These are phyloP conservation scores for Lagenaria siceraria DNA, from an alignment of 306 rosid genomes.

Conservation along the genomic window DNA sequence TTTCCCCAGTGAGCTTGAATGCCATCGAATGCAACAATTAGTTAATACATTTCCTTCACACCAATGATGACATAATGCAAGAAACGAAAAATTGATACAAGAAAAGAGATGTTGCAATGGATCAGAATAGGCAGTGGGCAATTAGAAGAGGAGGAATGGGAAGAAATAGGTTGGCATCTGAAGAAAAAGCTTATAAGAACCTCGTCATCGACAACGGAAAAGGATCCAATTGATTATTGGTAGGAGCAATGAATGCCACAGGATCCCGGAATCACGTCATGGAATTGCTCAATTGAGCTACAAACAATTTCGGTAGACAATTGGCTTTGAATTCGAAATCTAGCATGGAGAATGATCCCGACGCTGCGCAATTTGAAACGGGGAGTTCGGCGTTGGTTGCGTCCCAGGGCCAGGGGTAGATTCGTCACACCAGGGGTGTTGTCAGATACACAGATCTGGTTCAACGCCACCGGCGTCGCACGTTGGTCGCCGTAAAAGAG, in stretches of 20 bases:
- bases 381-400: neutral
- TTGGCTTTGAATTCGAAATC: neutral
- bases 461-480: neutral
- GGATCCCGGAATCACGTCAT: neutral
- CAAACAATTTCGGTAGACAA: neutral
- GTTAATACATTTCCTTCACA: neutral
- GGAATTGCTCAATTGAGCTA: neutral
- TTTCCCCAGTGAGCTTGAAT: neutral
- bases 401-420: neutral
- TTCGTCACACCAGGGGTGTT: neutral
- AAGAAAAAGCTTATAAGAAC: neutral
- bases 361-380: neutral
- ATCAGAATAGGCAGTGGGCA: neutral
- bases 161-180: neutral
- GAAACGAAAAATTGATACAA: neutral
- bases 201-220: neutral
- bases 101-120: neutral
- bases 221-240: neutral
- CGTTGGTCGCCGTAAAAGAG: neutral
- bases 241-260: neutral
- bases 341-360: neutral
- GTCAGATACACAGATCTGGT: neutral
- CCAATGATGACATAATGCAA: neutral
- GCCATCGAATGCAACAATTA: neutral
- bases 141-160: neutral